Evolutionary conservation across 176 grass and related monocot genomes (phyloP).

Genomic region (Aegilops umbellulata): DNA sequence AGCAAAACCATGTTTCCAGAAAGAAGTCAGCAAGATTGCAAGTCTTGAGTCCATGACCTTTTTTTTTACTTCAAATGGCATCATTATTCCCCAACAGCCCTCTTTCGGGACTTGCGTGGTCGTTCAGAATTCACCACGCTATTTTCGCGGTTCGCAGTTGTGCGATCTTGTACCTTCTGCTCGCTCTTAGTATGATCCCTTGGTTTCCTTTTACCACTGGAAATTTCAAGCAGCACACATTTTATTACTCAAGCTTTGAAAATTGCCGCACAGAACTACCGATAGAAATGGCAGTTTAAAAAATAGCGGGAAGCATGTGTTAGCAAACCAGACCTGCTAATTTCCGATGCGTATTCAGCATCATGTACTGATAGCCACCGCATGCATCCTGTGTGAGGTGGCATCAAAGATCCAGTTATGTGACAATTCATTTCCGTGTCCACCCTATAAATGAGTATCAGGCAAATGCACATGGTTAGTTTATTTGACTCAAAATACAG

Average conservation of each 20-base stretch:
- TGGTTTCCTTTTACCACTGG: constrained; percentile 19
- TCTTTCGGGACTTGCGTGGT: constrained; percentile 42
- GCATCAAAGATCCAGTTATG: constrained; percentile 75
- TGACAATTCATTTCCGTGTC: constrained; percentile 85
- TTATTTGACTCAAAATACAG: constrained; percentile 3
- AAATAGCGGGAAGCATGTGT: neutral
- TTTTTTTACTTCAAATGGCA: neutral
- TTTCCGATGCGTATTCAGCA: constrained; percentile 48
- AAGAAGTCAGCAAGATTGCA: neutral
- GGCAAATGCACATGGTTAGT: constrained; percentile 12
- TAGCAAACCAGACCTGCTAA: constrained; percentile 38
- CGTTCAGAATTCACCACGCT: constrained; percentile 10
- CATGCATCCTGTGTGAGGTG: constrained; percentile 73
- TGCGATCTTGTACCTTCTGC: constrained; percentile 21
- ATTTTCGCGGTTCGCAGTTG: constrained; percentile 8
- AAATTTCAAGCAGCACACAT: constrained; percentile 28
- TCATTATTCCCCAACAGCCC: constrained; percentile 23
- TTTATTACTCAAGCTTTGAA: constrained; percentile 25
- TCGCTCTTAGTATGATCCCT: constrained; percentile 21
- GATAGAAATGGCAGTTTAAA: neutral
- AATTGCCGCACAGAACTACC: neutral
- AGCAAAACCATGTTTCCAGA: constrained; percentile 10
- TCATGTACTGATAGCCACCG: constrained; percentile 60
- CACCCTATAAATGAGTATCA: constrained; percentile 55
- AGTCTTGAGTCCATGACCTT: neutral